Conservation (phyloP, 78 protist species). For the Dictyostelium capitatum region DNA sequence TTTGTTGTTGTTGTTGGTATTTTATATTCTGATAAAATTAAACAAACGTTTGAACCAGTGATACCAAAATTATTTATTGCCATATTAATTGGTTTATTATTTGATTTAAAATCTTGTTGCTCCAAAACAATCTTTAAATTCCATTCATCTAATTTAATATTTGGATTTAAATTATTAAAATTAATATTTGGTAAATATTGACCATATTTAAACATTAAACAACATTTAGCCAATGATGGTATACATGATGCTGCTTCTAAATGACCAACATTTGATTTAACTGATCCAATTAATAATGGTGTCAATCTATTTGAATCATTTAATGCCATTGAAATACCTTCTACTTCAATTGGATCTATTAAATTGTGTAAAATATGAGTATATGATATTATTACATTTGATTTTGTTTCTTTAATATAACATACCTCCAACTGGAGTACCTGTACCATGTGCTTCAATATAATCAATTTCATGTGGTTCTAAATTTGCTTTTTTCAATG, state of each 20-base stretch:
- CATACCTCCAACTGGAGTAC: conserved; percentile 23
- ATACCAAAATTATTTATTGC: no score
- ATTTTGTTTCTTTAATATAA: no score
- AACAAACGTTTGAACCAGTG: no score
- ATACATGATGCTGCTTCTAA: conserved; percentile 67
- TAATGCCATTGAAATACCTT: conserved; percentile 1
- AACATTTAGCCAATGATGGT: conserved; percentile 70
- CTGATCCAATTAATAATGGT: conserved; percentile 30
- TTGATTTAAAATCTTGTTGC: no score
- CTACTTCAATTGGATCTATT: conserved; percentile 32
- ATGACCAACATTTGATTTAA: conserved; percentile 42
- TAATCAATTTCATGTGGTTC: neutral
- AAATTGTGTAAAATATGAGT: no score
- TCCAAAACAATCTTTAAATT: neutral
- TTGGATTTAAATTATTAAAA: conserved; percentile 49
- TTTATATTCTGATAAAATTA: no score
- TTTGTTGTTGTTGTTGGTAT: no score
- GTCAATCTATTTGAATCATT: neutral
- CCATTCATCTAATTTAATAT: no score
- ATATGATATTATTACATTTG: no score
- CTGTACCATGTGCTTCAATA: conserved; percentile 56
- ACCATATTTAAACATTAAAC: conserved; percentile 56
- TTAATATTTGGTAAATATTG: conserved; percentile 53
- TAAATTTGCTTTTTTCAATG: neutral
- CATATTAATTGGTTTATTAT: neutral